These are phyloP conservation scores for Clarireedia sp. DNA, from an alignment of 2,329 filamentous ascomycete species.

Conservation along the genomic window DNA sequence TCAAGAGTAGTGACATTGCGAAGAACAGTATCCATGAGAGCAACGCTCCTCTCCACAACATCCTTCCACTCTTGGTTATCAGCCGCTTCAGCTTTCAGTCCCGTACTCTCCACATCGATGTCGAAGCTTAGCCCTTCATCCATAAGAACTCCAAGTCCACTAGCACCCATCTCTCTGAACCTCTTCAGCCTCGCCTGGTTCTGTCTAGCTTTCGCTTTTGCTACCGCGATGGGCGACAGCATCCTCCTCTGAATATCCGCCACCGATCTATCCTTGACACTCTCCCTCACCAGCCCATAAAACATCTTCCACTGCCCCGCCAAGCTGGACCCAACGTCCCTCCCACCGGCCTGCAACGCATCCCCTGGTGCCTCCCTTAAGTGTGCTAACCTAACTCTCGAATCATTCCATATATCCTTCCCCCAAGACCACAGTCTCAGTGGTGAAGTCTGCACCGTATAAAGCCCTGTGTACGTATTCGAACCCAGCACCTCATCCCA, in stretches of 20 bases:
- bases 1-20: conserved; percentile 60
- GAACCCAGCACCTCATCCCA: conserved; percentile 86
- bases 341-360: conserved; percentile 17
- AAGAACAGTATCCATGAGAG: conserved; percentile 79
- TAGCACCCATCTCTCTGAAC: conserved; percentile 73
- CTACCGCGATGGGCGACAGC: conserved; percentile 69
- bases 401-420: conserved; percentile 59
- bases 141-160: conserved; percentile 77
- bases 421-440: conserved; percentile 64
- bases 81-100: conserved; percentile 35
- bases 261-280: conserved; percentile 64
- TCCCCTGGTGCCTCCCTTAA: conserved; percentile 24
- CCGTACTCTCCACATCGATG: conserved; percentile 47
- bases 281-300: conserved; percentile 71
- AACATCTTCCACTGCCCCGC: conserved; percentile 58
- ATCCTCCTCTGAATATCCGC: conserved; percentile 63
- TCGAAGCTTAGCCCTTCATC: conserved; percentile 73
- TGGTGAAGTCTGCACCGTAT: conserved; percentile 80
- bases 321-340: conserved; percentile 30
- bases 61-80: conserved; percentile 55
- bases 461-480: conserved; percentile 69
- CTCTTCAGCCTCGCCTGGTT: conserved; percentile 67
- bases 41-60: conserved; percentile 71
- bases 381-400: conserved; percentile 23
- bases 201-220: conserved; percentile 63